A percentile compares a stretch with the other conserved stretches of the same genome.
Evolutionary conservation across 2,329 filamentous ascomycete species (phyloP).

Genomic region (Fusarium verrucosum): DNA sequence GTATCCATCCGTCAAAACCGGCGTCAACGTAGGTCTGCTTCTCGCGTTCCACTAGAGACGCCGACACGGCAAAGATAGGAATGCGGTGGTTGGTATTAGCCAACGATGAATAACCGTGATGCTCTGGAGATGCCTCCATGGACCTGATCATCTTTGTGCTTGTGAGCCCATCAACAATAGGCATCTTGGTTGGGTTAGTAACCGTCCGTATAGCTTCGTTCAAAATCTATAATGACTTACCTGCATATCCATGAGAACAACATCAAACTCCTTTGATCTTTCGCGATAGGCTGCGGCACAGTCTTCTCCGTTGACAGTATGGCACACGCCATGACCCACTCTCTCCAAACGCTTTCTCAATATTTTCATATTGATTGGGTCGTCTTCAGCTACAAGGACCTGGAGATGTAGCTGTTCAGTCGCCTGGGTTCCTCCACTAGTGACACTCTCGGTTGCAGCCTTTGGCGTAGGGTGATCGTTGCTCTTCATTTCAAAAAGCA

Average conservation of each 20-base stretch:
- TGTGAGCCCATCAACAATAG: constrained; percentile 84
- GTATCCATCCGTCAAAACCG: constrained; percentile 90
- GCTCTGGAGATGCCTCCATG: constrained; percentile 65
- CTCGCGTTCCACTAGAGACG: constrained; percentile 78
- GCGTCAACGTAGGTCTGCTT: constrained; percentile 74
- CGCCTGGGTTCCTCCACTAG: constrained; percentile 32
- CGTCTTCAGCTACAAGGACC: constrained; percentile 86
- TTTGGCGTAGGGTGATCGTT: constrained; percentile 11
- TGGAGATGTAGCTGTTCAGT: constrained; percentile 54
- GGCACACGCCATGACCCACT: constrained; percentile 73
- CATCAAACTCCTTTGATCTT: constrained; percentile 71
- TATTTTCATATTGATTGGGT: constrained; percentile 86
- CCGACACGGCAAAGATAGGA: constrained; percentile 88
- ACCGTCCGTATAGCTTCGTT: not conserved
- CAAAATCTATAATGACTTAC: constrained; percentile 57
- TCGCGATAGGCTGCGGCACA: constrained; percentile 78
- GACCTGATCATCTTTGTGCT: constrained; percentile 86
- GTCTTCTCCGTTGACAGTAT: constrained; percentile 86
- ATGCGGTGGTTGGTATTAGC: constrained; percentile 71
- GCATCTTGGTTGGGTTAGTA: constrained; percentile 71
- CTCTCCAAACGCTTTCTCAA: constrained; percentile 83
- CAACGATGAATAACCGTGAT: constrained; percentile 64
- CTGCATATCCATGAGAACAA: constrained; percentile 93
- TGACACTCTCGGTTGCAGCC: constrained; percentile 37
- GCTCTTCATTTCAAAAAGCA: constrained; percentile 53